Evolutionary conservation across 2,329 filamentous ascomycete genomes (phyloP), one percentile per base, ranked within the genome.

Genomic region (Colletotrichum acutatum): DNA sequence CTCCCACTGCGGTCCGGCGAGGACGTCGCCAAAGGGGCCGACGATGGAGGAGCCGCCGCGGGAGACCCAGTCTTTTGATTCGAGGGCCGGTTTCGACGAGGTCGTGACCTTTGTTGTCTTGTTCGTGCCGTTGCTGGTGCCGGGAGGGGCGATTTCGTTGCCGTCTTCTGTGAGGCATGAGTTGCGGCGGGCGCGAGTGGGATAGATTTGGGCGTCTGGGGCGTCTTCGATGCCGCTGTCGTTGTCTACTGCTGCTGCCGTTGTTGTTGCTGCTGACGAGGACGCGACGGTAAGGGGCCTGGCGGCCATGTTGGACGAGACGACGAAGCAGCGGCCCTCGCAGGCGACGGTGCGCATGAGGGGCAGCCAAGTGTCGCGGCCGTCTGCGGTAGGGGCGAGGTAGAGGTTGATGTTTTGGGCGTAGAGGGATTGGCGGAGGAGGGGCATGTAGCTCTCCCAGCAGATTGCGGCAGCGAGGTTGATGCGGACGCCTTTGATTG

Each of bases 361-460:
- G 0, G 90, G 84, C 28, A 94, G 83, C 96, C 96, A 98, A 0
- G 94, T 91, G 78, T 96, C 93, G 74, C 95, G 88, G 24, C 88
- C 90, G 83, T 98, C 96, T 1, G 95, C 95, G 0, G 95, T 98
- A 0, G 96, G 96, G 0, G 95, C 95, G 2, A 98, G 90, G 82
- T 96, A 98, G 14, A 98, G 84, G 80, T 97, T 97, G 78, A 98
- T 91, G 79, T 97, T 97, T 82, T 98, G 96, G 2, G 90, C 89
- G 82, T 98, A 98, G 49, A 98, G 86, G 19, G 91, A 89, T 80
- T 97, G 93, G 22, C 96, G 90, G 8, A 98, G 86, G 22, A 98
- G 85, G 0, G 95, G 95, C 95, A 98, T 98, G 84, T 96, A 97
- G 82, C 94, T 98, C 82, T 98, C 95, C 95, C 95, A 98, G 86